Conservation (phyloP, 257 asterid genomes). For the Cinchona pubescens region DNA sequence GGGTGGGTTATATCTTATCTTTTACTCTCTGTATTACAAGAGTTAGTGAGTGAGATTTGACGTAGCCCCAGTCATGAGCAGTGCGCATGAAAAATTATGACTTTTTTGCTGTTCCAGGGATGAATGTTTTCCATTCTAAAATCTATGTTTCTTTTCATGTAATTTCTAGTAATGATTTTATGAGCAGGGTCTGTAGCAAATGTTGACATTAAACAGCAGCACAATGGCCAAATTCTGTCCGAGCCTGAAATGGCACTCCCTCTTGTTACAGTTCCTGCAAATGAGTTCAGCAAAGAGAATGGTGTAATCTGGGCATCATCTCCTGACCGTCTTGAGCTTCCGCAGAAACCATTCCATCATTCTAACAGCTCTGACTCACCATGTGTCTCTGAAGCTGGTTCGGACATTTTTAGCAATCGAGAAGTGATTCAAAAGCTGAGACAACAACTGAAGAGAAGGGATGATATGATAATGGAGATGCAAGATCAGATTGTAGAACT, state of each 20-base stretch:
- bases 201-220: slow-evolving; percentile 54
- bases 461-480: slow-evolving; percentile 88
- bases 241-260: slow-evolving; percentile 70
- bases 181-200: slow-evolving; percentile 51
- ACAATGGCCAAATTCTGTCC: slow-evolving; percentile 45
- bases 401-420: slow-evolving; percentile 78
- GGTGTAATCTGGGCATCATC: slow-evolving; percentile 73
- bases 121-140: too few species aligned
- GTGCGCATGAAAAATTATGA: not conserved
- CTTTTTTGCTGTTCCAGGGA: not conserved
- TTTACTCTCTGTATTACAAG: not conserved
- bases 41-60: not conserved
- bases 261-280: slow-evolving; percentile 62
- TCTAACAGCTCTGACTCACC: slow-evolving; percentile 96
- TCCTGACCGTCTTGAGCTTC: slow-evolving; percentile 77
- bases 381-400: slow-evolving; percentile 85
- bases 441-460: slow-evolving; percentile 86
- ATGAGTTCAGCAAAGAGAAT: slow-evolving; percentile 67
- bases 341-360: slow-evolving; percentile 74
- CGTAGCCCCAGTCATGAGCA: not conserved
- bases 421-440: slow-evolving; percentile 90
- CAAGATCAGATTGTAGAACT: slow-evolving; percentile 82
- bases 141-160: not conserved
- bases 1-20: not conserved
- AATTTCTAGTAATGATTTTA: not conserved